phyloP scores from a whole-genome alignment of 305 asterid species.

The Fraxinus latifolia region DNA sequence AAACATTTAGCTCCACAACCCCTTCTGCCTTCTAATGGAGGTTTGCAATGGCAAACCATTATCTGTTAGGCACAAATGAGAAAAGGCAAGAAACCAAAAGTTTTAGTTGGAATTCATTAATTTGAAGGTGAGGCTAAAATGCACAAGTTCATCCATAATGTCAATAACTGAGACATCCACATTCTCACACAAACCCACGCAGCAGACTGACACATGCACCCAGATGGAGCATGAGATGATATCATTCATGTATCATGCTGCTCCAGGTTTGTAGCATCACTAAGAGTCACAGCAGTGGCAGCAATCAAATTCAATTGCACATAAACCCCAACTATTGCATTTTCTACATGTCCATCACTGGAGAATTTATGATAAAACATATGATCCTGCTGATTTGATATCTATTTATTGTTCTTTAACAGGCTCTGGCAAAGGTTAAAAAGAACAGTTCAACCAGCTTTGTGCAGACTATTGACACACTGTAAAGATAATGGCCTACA shows the following conservation, averaged over 20 bases:
- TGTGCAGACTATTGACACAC: slow-evolving; percentile 9
- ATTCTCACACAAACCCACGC: slow-evolving; percentile 10
- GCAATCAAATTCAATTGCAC: not conserved
- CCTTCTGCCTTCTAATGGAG: slow-evolving; percentile 65
- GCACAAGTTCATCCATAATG: slow-evolving; percentile 7
- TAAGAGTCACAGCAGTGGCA: not conserved
- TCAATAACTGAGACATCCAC: slow-evolving; percentile 3
- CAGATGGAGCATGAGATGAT: slow-evolving; percentile 6
- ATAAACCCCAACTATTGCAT: not conserved
- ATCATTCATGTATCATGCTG: slow-evolving; percentile 7
- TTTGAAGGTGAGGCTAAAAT: slow-evolving; percentile 3
- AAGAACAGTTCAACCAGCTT: slow-evolving; percentile 3
- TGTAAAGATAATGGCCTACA: not conserved
- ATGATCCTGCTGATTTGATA: not conserved
- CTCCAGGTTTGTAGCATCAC: not conserved
- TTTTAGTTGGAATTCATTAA: slow-evolving; percentile 11
- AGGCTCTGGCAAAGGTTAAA: not conserved
- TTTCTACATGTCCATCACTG: not conserved
- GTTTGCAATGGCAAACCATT: slow-evolving; percentile 92
- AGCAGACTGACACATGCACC: slow-evolving; percentile 9
- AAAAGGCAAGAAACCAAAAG: slow-evolving; percentile 3
- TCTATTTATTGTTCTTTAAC: slow-evolving; percentile 7
- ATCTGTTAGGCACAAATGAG: slow-evolving; percentile 47
- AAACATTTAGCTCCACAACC: slow-evolving; percentile 86
- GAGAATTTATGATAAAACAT: not conserved